These are phyloP conservation scores for Vinca minor DNA, from an alignment of 257 asterid species.

Conservation along the genomic window DNA sequence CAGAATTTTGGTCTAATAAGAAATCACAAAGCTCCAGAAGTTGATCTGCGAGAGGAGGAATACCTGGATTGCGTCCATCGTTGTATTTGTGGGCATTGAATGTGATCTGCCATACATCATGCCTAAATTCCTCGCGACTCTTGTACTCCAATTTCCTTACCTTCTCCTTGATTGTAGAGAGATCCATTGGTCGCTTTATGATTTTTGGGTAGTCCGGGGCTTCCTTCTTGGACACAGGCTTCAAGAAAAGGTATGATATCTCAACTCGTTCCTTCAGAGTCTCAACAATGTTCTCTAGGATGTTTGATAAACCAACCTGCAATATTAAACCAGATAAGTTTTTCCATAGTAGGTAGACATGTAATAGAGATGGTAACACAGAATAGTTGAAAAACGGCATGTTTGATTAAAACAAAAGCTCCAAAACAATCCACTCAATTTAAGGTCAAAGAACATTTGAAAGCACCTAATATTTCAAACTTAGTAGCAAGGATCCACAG, in stretches of 20 bases:
- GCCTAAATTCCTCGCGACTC: constrained; percentile 76
- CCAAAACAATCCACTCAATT: not conserved
- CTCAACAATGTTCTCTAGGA: constrained; percentile 68
- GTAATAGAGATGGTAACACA: too few species aligned
- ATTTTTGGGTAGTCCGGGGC: constrained; percentile 77
- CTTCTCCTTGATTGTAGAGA: constrained; percentile 70
- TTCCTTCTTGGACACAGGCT: constrained; percentile 87
- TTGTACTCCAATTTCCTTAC: constrained; percentile 70
- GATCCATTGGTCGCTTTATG: constrained; percentile 76
- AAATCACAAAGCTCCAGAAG: constrained; percentile 88
- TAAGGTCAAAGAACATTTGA: constrained; percentile 1
- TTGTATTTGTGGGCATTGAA: constrained; percentile 77
- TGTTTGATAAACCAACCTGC: constrained; percentile 84
- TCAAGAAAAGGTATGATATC: constrained; percentile 64
- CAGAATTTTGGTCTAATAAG: constrained; percentile 47
- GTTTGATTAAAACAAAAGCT: too few species aligned
- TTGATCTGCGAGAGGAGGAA: constrained; percentile 97
- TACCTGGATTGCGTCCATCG: constrained; percentile 73
- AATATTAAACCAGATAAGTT: constrained; percentile 5
- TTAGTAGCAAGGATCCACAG: not conserved
- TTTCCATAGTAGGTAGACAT: too few species aligned
- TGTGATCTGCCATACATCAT: constrained; percentile 68
- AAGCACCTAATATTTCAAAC: not conserved
- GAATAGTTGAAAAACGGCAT: too few species aligned
- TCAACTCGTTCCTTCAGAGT: constrained; percentile 50